These are phyloP conservation scores for Tetracladium marchalianum DNA, from an alignment of 495 filamentous ascomycete genomes.

Conservation along the genomic window DNA sequence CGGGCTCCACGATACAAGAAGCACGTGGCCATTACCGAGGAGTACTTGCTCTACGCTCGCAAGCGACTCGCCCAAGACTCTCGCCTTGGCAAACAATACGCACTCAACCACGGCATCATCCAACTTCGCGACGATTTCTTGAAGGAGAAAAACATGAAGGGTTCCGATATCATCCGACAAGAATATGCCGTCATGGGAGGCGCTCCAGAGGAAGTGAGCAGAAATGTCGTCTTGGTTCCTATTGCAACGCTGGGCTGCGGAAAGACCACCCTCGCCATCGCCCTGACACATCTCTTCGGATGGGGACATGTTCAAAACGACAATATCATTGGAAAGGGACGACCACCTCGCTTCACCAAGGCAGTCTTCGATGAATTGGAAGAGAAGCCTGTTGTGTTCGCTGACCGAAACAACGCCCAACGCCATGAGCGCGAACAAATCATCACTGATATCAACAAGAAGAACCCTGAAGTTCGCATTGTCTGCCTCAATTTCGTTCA, in stretches of 20 bases:
- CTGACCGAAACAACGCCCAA: conserved; percentile 91
- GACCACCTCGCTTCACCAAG: conserved; percentile 62
- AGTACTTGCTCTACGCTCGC: conserved; percentile 77
- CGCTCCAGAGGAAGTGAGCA: conserved; percentile 33
- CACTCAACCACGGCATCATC: conserved; percentile 93
- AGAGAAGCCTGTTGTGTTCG: conserved; percentile 62
- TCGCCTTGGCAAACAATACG: conserved; percentile 54
- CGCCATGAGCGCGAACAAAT: conserved; percentile 78
- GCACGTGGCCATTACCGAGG: conserved; percentile 80
- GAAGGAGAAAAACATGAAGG: conserved; percentile 66
- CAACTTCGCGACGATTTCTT: conserved; percentile 79
- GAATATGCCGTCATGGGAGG: conserved; percentile 37
- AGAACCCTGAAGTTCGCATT: conserved; percentile 51
- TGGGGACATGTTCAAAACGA: conserved; percentile 98
- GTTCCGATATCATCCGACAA: conserved; percentile 69
- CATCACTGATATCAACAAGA: conserved; percentile 60
- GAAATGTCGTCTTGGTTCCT: conserved; percentile 68
- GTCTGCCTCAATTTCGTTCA: conserved; percentile 95
- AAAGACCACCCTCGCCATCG: conserved; percentile 87
- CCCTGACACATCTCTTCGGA: conserved; percentile 70
- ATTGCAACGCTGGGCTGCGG: conserved; percentile 92
- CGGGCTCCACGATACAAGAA: conserved; percentile 69
- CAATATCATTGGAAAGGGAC: conserved; percentile 72
- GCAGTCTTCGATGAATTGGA: conserved; percentile 51
- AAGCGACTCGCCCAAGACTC: conserved; percentile 57